Conservation (phyloP, 1,284 basidiomycete species). For the Leccinum variabile region DNA sequence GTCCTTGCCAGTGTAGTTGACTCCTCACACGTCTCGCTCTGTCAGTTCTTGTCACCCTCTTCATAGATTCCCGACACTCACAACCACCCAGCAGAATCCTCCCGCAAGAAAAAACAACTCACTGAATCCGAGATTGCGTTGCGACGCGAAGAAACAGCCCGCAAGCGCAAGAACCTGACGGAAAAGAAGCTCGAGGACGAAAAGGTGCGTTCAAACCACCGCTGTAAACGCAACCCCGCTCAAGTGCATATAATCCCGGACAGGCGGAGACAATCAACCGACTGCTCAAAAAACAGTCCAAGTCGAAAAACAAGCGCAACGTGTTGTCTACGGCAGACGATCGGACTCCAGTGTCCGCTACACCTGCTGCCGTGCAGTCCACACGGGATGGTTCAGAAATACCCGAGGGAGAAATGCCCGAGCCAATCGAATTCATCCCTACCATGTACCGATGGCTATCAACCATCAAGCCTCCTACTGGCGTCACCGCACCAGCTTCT, state of each 20-base stretch:
- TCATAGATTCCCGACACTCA: not conserved
- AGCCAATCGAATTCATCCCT: constrained; percentile 40
- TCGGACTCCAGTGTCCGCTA: constrained; percentile 37
- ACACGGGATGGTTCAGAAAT: constrained; percentile 32
- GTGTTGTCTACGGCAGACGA: constrained; percentile 50
- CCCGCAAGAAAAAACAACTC: constrained; percentile 72
- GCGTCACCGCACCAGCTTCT: constrained; percentile 5
- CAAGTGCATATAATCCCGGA: not conserved
- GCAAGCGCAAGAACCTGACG: constrained; percentile 81
- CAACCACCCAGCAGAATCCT: constrained; percentile 42
- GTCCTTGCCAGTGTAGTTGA: constrained; percentile 67
- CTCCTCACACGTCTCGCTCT: constrained; percentile 58
- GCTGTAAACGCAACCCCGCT: not conserved
- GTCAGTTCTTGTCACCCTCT: not conserved
- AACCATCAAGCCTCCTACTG: constrained; percentile 35
- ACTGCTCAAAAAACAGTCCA: constrained; percentile 83
- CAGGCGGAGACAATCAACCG: constrained; percentile 89
- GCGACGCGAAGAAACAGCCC: constrained; percentile 81
- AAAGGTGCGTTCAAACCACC: constrained; percentile 54
- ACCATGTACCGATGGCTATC: constrained; percentile 68
- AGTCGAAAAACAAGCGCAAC: constrained; percentile 64
- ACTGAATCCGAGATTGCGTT: constrained; percentile 84
- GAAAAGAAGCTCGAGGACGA: constrained; percentile 93
- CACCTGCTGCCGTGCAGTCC: constrained; percentile 32
- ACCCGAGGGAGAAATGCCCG: constrained; percentile 36